Percentiles rank a stretch among this genome's conserved stretches.
phyloP scores from a whole-genome alignment of 2,329 filamentous ascomycete species.

The Neurospora sp. region DNA sequence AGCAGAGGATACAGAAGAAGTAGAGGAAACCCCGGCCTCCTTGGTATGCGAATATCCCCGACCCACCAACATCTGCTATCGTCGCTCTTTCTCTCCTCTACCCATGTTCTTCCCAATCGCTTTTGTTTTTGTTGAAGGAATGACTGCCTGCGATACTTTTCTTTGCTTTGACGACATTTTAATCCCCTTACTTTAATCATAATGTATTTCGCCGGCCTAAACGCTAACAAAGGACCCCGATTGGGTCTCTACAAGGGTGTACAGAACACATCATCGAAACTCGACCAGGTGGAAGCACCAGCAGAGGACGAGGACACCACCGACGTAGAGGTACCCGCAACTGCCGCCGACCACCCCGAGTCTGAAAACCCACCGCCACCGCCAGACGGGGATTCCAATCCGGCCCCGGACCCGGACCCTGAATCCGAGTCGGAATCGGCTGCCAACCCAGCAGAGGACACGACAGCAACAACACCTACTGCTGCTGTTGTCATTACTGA shows the following conservation, averaged over 20 bases:
- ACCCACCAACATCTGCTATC: background rate
- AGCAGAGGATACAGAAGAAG: background rate
- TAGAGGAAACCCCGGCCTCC: background rate
- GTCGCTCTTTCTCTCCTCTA: background rate
- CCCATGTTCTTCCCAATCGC: background rate
- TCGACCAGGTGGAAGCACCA: background rate
- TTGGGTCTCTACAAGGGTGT: background rate
- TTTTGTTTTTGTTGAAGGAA: background rate
- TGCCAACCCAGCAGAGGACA: slow-evolving; percentile 2
- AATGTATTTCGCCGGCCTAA: background rate
- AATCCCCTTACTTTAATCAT: background rate
- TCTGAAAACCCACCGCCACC: slow-evolving; percentile 1
- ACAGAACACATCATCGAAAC: slow-evolving; percentile 1
- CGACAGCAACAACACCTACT: background rate
- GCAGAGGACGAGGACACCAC: background rate
- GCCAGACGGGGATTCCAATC: background rate
- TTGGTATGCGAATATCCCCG: background rate
- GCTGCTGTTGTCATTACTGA: background rate
- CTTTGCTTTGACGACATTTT: background rate
- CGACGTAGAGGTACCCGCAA: background rate
- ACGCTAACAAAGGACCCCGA: background rate
- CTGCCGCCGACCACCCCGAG: background rate
- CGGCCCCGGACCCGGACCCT: slow-evolving; percentile 2
- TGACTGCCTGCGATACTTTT: background rate
- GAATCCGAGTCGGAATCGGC: slow-evolving; percentile 11